These are phyloP conservation scores for Jatropha curcas DNA, from an alignment of 345 rosid genomes.

Conservation along the genomic window DNA sequence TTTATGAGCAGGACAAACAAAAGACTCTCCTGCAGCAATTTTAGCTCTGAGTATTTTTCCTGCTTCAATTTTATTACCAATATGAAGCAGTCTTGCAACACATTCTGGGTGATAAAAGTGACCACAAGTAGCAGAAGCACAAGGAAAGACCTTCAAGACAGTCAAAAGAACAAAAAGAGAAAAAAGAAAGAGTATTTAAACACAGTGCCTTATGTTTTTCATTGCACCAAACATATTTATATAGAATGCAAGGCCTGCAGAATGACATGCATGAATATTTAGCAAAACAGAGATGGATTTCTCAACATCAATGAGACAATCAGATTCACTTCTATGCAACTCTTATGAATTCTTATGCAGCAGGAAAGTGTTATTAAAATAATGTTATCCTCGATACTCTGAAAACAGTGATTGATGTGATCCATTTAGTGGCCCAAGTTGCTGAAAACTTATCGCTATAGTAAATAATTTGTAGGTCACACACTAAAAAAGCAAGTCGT, in stretches of 20 bases:
- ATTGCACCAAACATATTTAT: not conserved
- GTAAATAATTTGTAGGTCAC: not conserved
- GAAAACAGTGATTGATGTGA: not conserved
- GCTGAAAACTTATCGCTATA: not conserved
- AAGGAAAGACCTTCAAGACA: constrained; percentile 56
- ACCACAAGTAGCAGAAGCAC: constrained; percentile 67
- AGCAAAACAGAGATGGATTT: not conserved
- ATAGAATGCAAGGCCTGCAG: too few species aligned
- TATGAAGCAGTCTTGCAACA: constrained; percentile 53
- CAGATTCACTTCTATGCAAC: not conserved
- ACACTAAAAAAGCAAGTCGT: not conserved
- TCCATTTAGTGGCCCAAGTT: not conserved
- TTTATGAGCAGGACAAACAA: constrained; percentile 64
- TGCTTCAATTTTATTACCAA: constrained; percentile 38
- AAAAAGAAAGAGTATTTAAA: not conserved
- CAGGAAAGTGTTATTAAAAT: not conserved
- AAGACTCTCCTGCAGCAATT: constrained; percentile 55
- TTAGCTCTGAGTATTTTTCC: constrained; percentile 33
- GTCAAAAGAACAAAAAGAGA: not conserved
- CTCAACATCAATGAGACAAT: not conserved
- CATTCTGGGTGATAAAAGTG: constrained; percentile 71
- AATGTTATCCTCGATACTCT: not conserved
- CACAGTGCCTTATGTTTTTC: not conserved
- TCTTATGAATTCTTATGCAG: not conserved
- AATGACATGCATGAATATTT: not conserved